These are phyloP conservation scores for Plasmodium gonderi DNA, from an alignment of 169 alveolate species.

Conservation along the genomic window DNA sequence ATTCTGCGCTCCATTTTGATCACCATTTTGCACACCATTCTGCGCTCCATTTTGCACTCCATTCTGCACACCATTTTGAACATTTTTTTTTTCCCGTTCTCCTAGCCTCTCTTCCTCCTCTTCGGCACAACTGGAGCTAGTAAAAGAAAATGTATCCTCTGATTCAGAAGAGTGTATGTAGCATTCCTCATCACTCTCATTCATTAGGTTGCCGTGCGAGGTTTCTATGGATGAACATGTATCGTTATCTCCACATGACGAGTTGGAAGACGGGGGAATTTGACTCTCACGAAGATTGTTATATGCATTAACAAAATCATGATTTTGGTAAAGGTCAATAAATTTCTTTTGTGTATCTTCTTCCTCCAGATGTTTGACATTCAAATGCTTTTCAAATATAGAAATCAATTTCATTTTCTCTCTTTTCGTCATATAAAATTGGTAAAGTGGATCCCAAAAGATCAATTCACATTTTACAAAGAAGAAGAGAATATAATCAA, in stretches of 20 bases:
- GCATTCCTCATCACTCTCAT: not conserved
- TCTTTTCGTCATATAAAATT: conserved; percentile 23
- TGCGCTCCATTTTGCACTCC: not conserved
- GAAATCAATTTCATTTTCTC: conserved; percentile 3
- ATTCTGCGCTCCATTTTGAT: not conserved
- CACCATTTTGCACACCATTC: not conserved
- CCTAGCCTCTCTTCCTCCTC: not conserved
- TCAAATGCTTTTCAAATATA: not conserved
- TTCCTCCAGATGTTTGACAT: not conserved
- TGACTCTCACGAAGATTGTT: not conserved
- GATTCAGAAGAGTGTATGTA: not conserved
- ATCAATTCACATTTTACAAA: conserved; percentile 54
- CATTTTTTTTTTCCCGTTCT: too few species aligned
- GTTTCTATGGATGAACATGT: not conserved
- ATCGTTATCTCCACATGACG: not conserved
- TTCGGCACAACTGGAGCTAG: not conserved
- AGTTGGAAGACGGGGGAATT: not conserved
- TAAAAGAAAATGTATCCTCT: not conserved
- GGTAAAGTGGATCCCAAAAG: conserved; percentile 73
- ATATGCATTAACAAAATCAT: not conserved
- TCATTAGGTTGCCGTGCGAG: not conserved
- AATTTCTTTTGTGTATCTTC: not conserved
- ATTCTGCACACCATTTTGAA: not conserved
- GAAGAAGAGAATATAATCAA: conserved; percentile 44
- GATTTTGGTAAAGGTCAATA: not conserved